Percentiles rank a stretch among this genome's conserved stretches.
These are phyloP conservation scores for Styphnolobium japonicum DNA, from an alignment of 306 rosid species.

Conservation along the genomic window DNA sequence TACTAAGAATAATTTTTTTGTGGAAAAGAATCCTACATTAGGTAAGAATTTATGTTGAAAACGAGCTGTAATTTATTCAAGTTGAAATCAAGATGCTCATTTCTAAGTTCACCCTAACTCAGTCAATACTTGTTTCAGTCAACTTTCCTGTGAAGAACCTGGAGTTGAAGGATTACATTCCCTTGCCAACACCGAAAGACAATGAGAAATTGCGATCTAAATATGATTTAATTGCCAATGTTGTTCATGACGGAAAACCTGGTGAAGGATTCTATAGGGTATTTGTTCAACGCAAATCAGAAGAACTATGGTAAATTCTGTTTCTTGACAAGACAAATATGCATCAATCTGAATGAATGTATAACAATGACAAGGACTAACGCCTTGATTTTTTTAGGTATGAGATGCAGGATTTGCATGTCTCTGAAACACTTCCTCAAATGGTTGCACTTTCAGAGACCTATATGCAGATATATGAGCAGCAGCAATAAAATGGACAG, in stretches of 20 bases:
- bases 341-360: background rate
- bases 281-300: slow-evolving; percentile 87
- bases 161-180: slow-evolving; percentile 95
- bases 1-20: slow-evolving; percentile 93
- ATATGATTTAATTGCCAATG: slow-evolving; percentile 86
- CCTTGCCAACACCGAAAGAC: slow-evolving; percentile 77
- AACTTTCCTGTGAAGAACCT: slow-evolving; percentile 96
- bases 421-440: slow-evolving; percentile 91
- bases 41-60: slow-evolving; percentile 41
- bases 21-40: slow-evolving; percentile 96
- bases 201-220: slow-evolving; percentile 69
- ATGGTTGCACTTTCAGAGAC: slow-evolving; percentile 96
- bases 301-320: slow-evolving; percentile 73
- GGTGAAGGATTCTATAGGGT: slow-evolving; percentile 88
- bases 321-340: background rate
- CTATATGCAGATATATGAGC: slow-evolving; percentile 95
- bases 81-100: slow-evolving; percentile 2
- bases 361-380: slow-evolving; percentile 15
- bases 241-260: slow-evolving; percentile 95
- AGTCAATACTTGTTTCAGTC: slow-evolving; percentile 43
- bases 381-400: slow-evolving; percentile 51
- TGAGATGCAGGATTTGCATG: slow-evolving; percentile 96
- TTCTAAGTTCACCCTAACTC: slow-evolving; percentile 17
- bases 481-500: slow-evolving; percentile 49
- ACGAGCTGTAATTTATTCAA: background rate